Percentiles rank a stretch among this genome's conserved stretches.
phyloP scores from a whole-genome alignment of 129 eudicot species.

The Logfia minima region DNA sequence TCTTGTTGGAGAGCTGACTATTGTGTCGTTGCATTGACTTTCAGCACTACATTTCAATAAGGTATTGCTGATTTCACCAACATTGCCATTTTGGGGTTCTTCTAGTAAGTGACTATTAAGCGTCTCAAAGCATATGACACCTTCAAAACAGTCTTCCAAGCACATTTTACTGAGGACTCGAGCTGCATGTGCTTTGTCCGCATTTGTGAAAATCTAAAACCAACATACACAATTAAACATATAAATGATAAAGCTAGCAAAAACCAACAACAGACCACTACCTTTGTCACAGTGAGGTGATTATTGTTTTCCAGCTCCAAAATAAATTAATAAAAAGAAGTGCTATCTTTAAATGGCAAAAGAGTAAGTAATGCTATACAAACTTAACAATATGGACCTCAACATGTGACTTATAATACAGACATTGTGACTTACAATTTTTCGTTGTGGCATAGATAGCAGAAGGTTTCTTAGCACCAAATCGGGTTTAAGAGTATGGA shows the following conservation, averaged over 20 bases:
- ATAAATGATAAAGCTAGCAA: background rate
- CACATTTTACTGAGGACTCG: conserved; percentile 60
- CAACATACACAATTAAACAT: background rate
- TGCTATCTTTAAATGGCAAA: background rate
- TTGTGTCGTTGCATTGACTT: background rate
- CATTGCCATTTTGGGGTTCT: conserved; percentile 1
- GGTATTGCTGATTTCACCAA: background rate
- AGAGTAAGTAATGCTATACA: background rate
- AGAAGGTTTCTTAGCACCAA: conserved; percentile 75
- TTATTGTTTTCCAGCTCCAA: background rate
- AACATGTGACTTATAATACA: no score
- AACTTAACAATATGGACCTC: background rate
- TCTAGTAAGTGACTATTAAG: conserved; percentile 48
- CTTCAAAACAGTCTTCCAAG: conserved; percentile 89
- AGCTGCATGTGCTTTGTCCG: conserved; percentile 67
- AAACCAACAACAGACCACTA: background rate
- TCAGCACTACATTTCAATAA: background rate
- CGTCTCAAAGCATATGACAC: conserved; percentile 86
- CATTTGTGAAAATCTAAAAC: conserved; percentile 73
- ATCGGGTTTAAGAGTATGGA: conserved; percentile 76
- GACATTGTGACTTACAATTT: conserved; percentile 52
- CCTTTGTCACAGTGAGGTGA: background rate
- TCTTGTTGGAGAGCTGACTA: conserved; percentile 12
- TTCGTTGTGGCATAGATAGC: conserved; percentile 82
- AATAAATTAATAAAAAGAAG: background rate